phyloP scores from a whole-genome alignment of 1,139 yeast genomes.

The Yamadazyma spencermartinsiae region DNA sequence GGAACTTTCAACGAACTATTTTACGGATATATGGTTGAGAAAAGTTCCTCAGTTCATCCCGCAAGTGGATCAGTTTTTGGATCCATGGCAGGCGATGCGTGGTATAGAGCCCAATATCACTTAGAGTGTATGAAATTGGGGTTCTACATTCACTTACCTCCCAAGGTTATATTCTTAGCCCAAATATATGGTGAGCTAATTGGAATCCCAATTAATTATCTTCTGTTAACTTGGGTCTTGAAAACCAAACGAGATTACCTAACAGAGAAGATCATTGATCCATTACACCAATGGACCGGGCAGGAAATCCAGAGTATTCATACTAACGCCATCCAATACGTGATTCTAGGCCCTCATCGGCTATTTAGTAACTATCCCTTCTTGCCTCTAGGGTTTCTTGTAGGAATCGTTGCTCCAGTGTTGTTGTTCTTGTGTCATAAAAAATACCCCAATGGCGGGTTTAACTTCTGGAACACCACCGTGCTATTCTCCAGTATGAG shows the following conservation, averaged over 20 bases:
- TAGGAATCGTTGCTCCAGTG: conserved; percentile 42
- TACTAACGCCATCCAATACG: conserved; percentile 52
- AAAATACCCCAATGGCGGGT: conserved; percentile 21
- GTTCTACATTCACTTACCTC: conserved; percentile 50
- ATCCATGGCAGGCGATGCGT: conserved; percentile 52
- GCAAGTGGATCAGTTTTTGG: conserved; percentile 52
- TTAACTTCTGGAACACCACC: conserved; percentile 48
- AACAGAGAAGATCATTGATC: conserved; percentile 39
- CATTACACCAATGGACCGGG: conserved; percentile 55
- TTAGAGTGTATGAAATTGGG: conserved; percentile 51
- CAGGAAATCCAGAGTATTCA: conserved; percentile 41
- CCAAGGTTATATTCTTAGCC: conserved; percentile 46
- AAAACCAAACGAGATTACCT: conserved; percentile 37
- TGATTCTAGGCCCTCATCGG: conserved; percentile 46
- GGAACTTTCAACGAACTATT: conserved; percentile 53
- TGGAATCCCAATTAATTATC: conserved; percentile 51
- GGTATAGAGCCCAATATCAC: conserved; percentile 54
- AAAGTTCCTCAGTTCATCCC: conserved; percentile 36
- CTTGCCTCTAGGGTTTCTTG: conserved; percentile 45
- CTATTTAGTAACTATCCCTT: conserved; percentile 40
- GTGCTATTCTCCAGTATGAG: conserved; percentile 51
- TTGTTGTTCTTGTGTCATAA: conserved; percentile 31
- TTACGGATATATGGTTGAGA: conserved; percentile 47
- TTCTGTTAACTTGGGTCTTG: conserved; percentile 49
- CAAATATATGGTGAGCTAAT: conserved; percentile 50